Evolutionary conservation across 2,329 filamentous ascomycete species (phyloP).

Genomic region (Phialophora verrucosa): DNA sequence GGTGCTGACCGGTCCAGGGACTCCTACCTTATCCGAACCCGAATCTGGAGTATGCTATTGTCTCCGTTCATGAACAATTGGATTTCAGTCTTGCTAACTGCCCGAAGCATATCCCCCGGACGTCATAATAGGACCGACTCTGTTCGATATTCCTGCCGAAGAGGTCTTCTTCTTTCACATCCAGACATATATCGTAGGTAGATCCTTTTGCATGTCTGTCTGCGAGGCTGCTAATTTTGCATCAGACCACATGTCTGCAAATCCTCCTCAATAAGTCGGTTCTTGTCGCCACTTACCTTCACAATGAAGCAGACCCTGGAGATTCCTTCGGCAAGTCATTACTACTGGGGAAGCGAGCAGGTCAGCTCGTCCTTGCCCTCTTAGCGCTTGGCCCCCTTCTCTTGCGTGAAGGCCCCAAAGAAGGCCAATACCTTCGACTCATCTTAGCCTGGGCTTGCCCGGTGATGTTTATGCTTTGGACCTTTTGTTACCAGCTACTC

Average conservation of each 20-base stretch:
- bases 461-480: conserved; percentile 69
- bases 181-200: conserved; percentile 68
- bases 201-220: not conserved
- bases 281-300: conserved; percentile 61
- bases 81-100: conserved; percentile 25
- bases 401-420: conserved; percentile 54
- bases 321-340: conserved; percentile 44
- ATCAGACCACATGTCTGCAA: conserved; percentile 67
- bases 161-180: conserved; percentile 80
- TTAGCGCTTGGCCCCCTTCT: conserved; percentile 40
- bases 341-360: conserved; percentile 52
- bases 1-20: conserved; percentile 50
- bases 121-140: conserved; percentile 66
- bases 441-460: conserved; percentile 73
- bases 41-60: conserved; percentile 62
- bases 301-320: conserved; percentile 44
- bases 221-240: conserved; percentile 9
- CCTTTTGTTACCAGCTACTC: conserved; percentile 67
- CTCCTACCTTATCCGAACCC: conserved; percentile 71
- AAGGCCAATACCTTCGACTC: conserved; percentile 70
- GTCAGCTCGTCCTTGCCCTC: conserved; percentile 57
- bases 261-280: conserved; percentile 69
- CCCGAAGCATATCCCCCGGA: conserved; percentile 65
- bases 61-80: not conserved
- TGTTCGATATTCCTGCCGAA: conserved; percentile 71